Percentiles rank a stretch among this genome's conserved stretches.
phyloP scores from a whole-genome alignment of 257 asterid species.

The Solanum microdontum region DNA sequence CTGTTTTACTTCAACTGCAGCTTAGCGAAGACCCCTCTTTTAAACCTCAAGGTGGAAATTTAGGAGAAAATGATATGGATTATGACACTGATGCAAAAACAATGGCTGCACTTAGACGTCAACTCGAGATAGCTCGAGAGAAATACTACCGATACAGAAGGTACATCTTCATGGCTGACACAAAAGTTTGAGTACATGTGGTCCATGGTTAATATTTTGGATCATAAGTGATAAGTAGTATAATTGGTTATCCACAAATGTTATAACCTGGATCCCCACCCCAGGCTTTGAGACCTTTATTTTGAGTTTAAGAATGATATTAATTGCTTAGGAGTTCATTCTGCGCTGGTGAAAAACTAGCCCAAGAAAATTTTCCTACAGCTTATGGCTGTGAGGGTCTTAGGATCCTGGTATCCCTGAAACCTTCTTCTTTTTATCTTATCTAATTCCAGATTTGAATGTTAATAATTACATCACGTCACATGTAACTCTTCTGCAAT shows the following conservation, averaged over 20 bases:
- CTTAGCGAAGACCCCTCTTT: constrained; percentile 60
- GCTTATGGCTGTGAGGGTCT: background rate
- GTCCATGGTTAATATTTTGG: background rate
- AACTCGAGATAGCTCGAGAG: constrained; percentile 54
- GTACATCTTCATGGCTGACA: constrained; percentile 17
- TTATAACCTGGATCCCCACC: background rate
- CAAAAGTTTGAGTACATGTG: background rate
- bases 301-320: background rate
- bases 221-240: background rate
- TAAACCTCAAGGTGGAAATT: constrained; percentile 72
- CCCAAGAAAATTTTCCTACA: background rate
- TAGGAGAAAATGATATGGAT: constrained; percentile 76
- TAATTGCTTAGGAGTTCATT: background rate
- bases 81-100: constrained; percentile 65
- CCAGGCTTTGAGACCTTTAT: background rate
- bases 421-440: background rate
- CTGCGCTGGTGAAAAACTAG: background rate
- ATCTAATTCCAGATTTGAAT: background rate
- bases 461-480: background rate
- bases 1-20: constrained; percentile 22
- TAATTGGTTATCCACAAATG: background rate
- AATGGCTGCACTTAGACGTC: constrained; percentile 75
- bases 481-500: background rate
- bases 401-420: background rate
- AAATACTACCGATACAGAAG: constrained; percentile 57